These are phyloP conservation scores for Caloboletus firmus DNA, from an alignment of 1,284 basidiomycete species.

Conservation along the genomic window DNA sequence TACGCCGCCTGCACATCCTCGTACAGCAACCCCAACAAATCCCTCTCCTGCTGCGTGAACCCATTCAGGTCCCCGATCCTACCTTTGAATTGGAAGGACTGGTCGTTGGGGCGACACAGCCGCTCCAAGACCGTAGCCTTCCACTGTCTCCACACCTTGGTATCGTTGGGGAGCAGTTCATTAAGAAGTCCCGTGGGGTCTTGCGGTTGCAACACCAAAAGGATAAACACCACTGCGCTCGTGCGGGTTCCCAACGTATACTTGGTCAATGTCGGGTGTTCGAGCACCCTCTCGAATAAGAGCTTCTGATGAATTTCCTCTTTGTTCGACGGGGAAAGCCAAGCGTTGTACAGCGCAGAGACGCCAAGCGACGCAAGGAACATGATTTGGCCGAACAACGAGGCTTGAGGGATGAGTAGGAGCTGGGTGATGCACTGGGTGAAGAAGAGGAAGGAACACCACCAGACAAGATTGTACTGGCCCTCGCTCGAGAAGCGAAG, in stretches of 20 bases:
- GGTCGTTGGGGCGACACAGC: background rate
- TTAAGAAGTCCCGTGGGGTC: conserved; percentile 21
- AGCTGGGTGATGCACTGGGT: conserved; percentile 17
- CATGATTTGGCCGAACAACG: too few relatives aligned
- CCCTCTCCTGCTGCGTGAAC: conserved; percentile 13
- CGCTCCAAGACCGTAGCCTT: conserved; percentile 16
- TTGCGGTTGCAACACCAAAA: conserved; percentile 19
- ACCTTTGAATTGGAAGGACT: background rate
- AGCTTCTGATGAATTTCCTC: conserved; percentile 23
- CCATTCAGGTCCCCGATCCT: background rate
- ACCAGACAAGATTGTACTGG: conserved; percentile 19
- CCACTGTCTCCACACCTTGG: conserved; percentile 28
- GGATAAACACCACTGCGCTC: conserved; percentile 28
- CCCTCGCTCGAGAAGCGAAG: conserved; percentile 24
- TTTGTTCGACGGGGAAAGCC: conserved; percentile 24
- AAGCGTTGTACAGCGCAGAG: conserved; percentile 27
- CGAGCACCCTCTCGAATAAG: conserved; percentile 19
- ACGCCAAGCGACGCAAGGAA: conserved; percentile 14
- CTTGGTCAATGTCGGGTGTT: conserved; percentile 15
- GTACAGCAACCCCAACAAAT: conserved; percentile 20
- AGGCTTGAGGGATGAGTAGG: too few relatives aligned
- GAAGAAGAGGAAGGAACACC: conserved; percentile 27
- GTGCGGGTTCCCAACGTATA: conserved; percentile 30
- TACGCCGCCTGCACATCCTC: conserved; percentile 22
- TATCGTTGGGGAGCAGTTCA: conserved; percentile 30